Conservation (phyloP, 345 rosid species). For the Kernera saxatilis region DNA sequence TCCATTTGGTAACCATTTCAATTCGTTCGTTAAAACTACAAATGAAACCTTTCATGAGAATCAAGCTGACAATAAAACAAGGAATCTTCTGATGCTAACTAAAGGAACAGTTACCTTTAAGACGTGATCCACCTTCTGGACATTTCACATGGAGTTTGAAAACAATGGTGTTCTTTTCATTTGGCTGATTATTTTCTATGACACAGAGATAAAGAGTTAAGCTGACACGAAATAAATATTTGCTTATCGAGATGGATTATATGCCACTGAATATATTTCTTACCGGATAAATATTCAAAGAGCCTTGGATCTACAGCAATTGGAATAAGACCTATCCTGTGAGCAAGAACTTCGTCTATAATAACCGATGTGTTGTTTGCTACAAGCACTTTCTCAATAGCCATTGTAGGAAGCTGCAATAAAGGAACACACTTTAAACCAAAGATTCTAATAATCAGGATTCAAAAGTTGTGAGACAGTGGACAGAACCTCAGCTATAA, state of each 20-base stretch:
- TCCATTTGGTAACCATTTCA: conserved; percentile 83
- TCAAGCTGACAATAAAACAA: background rate
- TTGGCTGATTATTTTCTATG: conserved; percentile 66
- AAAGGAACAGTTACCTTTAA: conserved; percentile 40
- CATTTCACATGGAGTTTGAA: conserved; percentile 82
- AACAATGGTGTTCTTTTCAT: conserved; percentile 90
- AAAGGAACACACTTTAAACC: background rate
- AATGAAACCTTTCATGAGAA: conserved; percentile 3
- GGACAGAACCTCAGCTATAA: conserved; percentile 75
- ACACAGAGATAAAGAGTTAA: background rate
- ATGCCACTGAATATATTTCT: background rate
- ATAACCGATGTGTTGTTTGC: conserved; percentile 83
- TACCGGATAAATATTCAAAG: conserved; percentile 86
- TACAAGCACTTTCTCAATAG: conserved; percentile 84
- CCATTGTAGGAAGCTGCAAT: conserved; percentile 86
- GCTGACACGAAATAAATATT: background rate
- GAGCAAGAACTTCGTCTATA: conserved; percentile 94
- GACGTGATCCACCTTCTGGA: conserved; percentile 39
- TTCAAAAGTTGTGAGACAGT: background rate
- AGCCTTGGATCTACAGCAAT: conserved; percentile 75
- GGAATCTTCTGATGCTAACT: background rate
- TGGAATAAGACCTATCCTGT: conserved; percentile 91
- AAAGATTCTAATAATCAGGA: background rate
- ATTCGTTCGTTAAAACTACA: conserved; percentile 68
- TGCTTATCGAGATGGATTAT: background rate